Conservation (phyloP, 345 rosid species). For the Lepidium didymum region DNA sequence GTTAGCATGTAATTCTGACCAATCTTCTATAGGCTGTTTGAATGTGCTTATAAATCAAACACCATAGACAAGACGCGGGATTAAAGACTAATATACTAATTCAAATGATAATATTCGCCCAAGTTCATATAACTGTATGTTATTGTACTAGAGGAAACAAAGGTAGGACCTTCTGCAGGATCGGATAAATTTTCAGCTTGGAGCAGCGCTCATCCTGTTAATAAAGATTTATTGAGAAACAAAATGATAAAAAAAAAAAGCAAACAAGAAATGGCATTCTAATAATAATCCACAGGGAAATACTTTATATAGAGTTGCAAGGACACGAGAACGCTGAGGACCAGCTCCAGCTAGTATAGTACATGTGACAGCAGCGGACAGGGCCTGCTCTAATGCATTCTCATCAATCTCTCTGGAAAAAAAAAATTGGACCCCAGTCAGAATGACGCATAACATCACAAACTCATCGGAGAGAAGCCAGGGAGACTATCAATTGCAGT, state of each 20-base stretch:
- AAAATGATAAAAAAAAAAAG: not conserved
- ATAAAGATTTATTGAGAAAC: not conserved
- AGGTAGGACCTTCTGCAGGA: slow-evolving; percentile 69
- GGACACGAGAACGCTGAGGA: slow-evolving; percentile 95
- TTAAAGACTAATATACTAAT: not conserved
- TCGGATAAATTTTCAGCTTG: slow-evolving; percentile 87
- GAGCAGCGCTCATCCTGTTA: slow-evolving; percentile 96
- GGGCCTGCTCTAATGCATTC: slow-evolving; percentile 88
- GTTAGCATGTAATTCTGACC: slow-evolving; percentile 8
- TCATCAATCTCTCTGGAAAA: slow-evolving; percentile 72
- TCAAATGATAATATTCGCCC: not conserved
- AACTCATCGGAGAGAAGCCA: not conserved
- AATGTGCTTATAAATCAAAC: not conserved
- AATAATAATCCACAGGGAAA: not conserved
- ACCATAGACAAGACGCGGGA: not conserved
- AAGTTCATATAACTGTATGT: not conserved
- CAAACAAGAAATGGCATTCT: not conserved
- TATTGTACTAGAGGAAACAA: slow-evolving; percentile 1
- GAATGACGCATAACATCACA: not conserved
- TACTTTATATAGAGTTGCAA: slow-evolving; percentile 86
- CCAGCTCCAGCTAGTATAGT: slow-evolving; percentile 97
- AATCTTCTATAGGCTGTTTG: not conserved
- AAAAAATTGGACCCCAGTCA: not conserved
- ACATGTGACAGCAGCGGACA: slow-evolving; percentile 93
- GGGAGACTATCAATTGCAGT: not conserved